phyloP scores from a whole-genome alignment of 2,329 filamentous ascomycete species.

The Diaporthe vaccinii region DNA sequence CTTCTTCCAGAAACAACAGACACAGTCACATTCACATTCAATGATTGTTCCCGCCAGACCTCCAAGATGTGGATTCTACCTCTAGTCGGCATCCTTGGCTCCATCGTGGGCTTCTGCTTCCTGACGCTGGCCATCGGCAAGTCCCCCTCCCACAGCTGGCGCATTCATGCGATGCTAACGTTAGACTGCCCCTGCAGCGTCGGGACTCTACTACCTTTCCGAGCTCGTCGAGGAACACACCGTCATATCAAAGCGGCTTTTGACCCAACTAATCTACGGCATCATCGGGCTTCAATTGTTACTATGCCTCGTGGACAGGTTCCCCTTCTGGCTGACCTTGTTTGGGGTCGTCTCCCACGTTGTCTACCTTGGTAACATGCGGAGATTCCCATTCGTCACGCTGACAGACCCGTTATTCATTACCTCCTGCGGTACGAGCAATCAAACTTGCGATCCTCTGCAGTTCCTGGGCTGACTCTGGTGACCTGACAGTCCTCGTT shows the following conservation, averaged over 20 bases:
- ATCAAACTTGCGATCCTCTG: background rate
- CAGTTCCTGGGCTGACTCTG: conserved; percentile 3
- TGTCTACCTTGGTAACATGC: conserved; percentile 90
- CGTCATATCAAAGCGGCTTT: conserved; percentile 88
- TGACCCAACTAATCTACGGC: conserved; percentile 86
- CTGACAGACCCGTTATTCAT: conserved; percentile 90
- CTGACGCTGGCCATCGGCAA: conserved; percentile 92
- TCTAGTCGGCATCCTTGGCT: conserved; percentile 88
- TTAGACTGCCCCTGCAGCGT: conserved; percentile 68
- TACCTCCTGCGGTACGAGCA: conserved; percentile 78
- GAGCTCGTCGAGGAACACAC: conserved; percentile 99
- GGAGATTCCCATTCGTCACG: conserved; percentile 81
- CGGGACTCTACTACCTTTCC: conserved; percentile 98
- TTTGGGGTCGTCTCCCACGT: conserved; percentile 85
- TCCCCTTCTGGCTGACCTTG: conserved; percentile 80
- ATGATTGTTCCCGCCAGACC: conserved; percentile 9
- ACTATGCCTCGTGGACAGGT: conserved; percentile 85
- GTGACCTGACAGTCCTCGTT: conserved; percentile 73
- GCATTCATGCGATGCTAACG: background rate
- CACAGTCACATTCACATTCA: background rate
- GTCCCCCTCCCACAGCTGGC: conserved; percentile 41
- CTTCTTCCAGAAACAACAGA: conserved; percentile 19
- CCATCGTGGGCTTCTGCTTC: conserved; percentile 91
- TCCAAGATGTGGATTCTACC: conserved; percentile 93
- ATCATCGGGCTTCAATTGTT: conserved; percentile 82